phyloP scores from a whole-genome alignment of 148 eudicot genomes.

The Amaranthus cruentus region DNA sequence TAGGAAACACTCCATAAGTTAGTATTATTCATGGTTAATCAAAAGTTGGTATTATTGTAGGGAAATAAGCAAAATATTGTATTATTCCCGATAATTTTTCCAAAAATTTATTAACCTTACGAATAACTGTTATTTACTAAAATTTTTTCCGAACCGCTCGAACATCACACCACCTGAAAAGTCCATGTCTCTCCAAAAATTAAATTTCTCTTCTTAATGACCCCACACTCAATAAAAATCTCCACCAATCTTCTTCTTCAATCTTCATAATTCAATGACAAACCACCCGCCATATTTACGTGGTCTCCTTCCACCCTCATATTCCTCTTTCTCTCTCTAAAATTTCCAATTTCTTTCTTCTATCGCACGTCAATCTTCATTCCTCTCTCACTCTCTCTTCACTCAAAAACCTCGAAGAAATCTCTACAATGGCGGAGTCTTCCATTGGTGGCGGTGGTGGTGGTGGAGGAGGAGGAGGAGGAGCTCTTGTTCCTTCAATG shows the following conservation, averaged over 20 bases:
- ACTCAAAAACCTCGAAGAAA: not conserved
- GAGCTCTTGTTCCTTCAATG: slow-evolving; percentile 43
- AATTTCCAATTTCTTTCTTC: slow-evolving; percentile 10
- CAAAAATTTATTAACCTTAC: no score
- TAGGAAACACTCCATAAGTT: no score
- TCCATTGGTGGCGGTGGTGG: slow-evolving; percentile 8
- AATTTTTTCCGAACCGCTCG: no score
- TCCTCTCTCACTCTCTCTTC: not conserved
- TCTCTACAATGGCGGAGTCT: slow-evolving; percentile 22
- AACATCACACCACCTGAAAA: not conserved
- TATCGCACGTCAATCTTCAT: not conserved
- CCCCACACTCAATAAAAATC: no score
- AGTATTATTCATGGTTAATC: no score
- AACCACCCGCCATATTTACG: slow-evolving; percentile 26
- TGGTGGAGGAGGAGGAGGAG: slow-evolving; percentile 11
- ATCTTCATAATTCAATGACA: not conserved
- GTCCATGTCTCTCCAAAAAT: not conserved
- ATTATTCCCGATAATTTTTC: no score
- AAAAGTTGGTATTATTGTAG: no score
- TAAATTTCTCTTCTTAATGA: no score
- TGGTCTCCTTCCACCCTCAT: slow-evolving; percentile 24
- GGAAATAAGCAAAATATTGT: no score
- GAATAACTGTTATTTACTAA: no score
- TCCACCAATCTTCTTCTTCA: not conserved
- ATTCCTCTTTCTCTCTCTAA: slow-evolving; percentile 4